phyloP scores from a whole-genome alignment of 306 rosid species.

The Quillaja saponaria region DNA sequence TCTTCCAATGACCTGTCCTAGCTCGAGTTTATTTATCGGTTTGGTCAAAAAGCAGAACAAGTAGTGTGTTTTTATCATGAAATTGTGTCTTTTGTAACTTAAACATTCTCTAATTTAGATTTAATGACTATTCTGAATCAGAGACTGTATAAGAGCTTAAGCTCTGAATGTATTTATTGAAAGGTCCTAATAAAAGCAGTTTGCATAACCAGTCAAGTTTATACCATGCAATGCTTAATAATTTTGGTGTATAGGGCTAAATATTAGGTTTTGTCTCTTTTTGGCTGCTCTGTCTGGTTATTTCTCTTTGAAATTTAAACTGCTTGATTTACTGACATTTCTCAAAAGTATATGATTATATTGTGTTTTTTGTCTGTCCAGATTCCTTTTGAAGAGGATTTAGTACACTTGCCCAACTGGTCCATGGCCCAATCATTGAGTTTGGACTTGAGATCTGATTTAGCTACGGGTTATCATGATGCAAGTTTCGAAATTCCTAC shows the following conservation, averaged over 20 bases:
- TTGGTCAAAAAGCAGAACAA: too few relatives aligned
- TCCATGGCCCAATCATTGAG: slow-evolving; percentile 46
- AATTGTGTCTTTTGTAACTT: background rate
- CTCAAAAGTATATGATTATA: slow-evolving; percentile 16
- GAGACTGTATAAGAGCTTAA: too few relatives aligned
- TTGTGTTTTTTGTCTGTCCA: slow-evolving; percentile 33
- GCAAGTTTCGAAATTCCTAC: slow-evolving; percentile 39
- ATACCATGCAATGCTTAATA: background rate
- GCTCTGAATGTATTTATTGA: slow-evolving; percentile 7
- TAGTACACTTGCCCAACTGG: slow-evolving; percentile 48
- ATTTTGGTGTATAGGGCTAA: background rate
- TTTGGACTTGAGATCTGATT: slow-evolving; percentile 49
- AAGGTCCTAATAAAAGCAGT: slow-evolving; percentile 14
- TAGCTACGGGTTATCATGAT: slow-evolving; percentile 24
- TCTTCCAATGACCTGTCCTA: too few relatives aligned
- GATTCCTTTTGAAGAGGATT: slow-evolving; percentile 59
- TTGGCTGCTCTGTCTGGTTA: slow-evolving; percentile 26
- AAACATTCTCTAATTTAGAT: slow-evolving; percentile 16
- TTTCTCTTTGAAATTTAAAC: slow-evolving; percentile 6
- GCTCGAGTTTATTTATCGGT: too few relatives aligned
- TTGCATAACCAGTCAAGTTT: slow-evolving; percentile 7
- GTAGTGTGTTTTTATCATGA: background rate
- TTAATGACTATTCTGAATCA: slow-evolving; percentile 15
- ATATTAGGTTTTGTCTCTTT: slow-evolving; percentile 15
- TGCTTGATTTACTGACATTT: slow-evolving; percentile 9